A percentile compares a stretch with the other conserved stretches of the same genome.
Conservation (phyloP, 768 basidiomycete genomes). For the Lentinula aciculospora region DNA sequence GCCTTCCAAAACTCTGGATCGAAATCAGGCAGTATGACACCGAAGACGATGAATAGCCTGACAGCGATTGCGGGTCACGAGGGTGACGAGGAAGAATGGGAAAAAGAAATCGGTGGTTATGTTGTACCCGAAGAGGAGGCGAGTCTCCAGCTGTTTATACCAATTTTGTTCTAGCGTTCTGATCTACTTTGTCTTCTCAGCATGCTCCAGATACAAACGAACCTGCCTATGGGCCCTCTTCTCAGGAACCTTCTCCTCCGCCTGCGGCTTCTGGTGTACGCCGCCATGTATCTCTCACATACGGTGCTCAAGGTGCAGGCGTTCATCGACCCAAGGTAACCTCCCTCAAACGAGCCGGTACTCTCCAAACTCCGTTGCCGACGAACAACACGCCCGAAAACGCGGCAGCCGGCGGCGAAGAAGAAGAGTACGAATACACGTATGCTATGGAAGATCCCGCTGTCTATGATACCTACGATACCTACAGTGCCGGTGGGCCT, state of each 20-base stretch:
- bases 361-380: slow-evolving; percentile 53
- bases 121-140: slow-evolving; percentile 26
- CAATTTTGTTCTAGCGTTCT: not conserved
- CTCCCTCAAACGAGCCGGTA: slow-evolving; percentile 70
- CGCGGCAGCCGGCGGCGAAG: slow-evolving; percentile 22
- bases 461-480: slow-evolving; percentile 54
- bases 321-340: slow-evolving; percentile 40
- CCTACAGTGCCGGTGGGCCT: slow-evolving; percentile 33
- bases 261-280: slow-evolving; percentile 68
- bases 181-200: not conserved
- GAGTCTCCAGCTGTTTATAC: not conserved
- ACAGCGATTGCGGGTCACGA: slow-evolving; percentile 83
- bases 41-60: slow-evolving; percentile 75
- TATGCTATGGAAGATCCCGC: slow-evolving; percentile 45
- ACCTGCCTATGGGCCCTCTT: slow-evolving; percentile 45
- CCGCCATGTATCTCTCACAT: slow-evolving; percentile 75
- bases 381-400: slow-evolving; percentile 29
- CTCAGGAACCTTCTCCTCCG: slow-evolving; percentile 59
- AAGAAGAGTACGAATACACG: slow-evolving; percentile 52
- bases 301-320: slow-evolving; percentile 52
- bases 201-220: slow-evolving; percentile 29
- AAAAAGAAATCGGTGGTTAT: slow-evolving; percentile 67
- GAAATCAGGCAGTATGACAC: slow-evolving; percentile 58
- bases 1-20: slow-evolving; percentile 47
- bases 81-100: slow-evolving; percentile 88